These are phyloP conservation scores for Penicillium malachiteum DNA, from an alignment of 495 filamentous ascomycete genomes.

Conservation along the genomic window DNA sequence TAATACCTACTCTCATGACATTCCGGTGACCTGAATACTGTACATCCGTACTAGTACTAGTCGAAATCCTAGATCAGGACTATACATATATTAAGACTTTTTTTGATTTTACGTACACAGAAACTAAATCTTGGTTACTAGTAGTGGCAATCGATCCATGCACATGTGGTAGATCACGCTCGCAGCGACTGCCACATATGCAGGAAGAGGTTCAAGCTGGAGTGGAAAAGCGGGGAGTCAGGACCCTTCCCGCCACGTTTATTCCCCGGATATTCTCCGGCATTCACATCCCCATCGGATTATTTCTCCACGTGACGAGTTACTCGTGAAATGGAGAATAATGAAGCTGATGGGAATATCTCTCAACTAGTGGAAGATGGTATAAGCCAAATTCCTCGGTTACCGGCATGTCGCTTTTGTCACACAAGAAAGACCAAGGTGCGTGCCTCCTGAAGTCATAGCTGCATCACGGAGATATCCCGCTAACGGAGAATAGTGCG, in stretches of 20 bases:
- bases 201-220: too few species aligned
- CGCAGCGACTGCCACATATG: too few species aligned
- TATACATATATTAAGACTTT: too few species aligned
- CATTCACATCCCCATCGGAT: neutral
- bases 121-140: too few species aligned
- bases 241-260: neutral
- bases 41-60: too few species aligned
- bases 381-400: conserved; percentile 7
- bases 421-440: conserved; percentile 31
- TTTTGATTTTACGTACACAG: too few species aligned
- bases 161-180: too few species aligned
- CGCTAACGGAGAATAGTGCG: conserved; percentile 17
- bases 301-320: neutral
- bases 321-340: neutral
- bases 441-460: neutral
- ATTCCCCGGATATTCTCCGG: neutral
- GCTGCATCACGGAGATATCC: neutral
- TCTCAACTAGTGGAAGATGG: conserved; percentile 1
- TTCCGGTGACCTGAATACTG: too few species aligned
- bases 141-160: too few species aligned
- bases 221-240: too few species aligned
- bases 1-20: too few species aligned
- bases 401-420: conserved; percentile 31
- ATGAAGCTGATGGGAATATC: neutral
- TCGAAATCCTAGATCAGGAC: too few species aligned